Conservation (phyloP, 1,139 yeast species). For the Saccharomyces hybrid region DNA sequence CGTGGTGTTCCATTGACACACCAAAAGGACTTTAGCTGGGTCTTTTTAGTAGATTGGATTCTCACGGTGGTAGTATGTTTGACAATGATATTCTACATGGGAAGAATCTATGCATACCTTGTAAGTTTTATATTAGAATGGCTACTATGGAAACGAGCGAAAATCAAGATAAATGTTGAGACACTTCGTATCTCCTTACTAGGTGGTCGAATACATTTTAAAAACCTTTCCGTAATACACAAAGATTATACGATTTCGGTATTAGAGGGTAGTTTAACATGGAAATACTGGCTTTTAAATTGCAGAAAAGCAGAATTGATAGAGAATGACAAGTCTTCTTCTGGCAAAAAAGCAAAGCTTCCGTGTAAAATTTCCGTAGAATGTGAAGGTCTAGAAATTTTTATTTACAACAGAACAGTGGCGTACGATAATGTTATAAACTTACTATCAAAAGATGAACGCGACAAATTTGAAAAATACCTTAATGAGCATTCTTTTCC, state of each 20-base stretch:
- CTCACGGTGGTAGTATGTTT: slow-evolving; percentile 55
- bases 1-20: slow-evolving; percentile 17
- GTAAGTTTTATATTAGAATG: slow-evolving; percentile 46
- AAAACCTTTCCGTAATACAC: slow-evolving; percentile 64
- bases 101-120: slow-evolving; percentile 60
- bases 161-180: slow-evolving; percentile 57
- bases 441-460: slow-evolving; percentile 33
- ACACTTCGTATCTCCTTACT: slow-evolving; percentile 67
- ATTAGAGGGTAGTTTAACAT: slow-evolving; percentile 66
- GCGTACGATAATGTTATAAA: slow-evolving; percentile 67
- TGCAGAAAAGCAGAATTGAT: slow-evolving; percentile 43
- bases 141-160: slow-evolving; percentile 55
- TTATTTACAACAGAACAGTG: slow-evolving; percentile 66
- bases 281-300: slow-evolving; percentile 79
- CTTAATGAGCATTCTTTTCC: slow-evolving; percentile 15
- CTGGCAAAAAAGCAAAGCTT: slow-evolving; percentile 40
- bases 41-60: slow-evolving; percentile 78
- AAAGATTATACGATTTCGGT: slow-evolving; percentile 64
- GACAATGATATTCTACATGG: slow-evolving; percentile 67
- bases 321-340: slow-evolving; percentile 30
- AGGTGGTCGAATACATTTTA: slow-evolving; percentile 77
- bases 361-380: slow-evolving; percentile 56
- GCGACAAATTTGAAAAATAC: slow-evolving; percentile 24
- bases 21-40: slow-evolving; percentile 56
- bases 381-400: slow-evolving; percentile 74